Percentiles rank a stretch among this genome's conserved stretches.
Conservation (phyloP, 1,284 basidiomycete species). For the Microbotryum lychnidis-dioicae region DNA sequence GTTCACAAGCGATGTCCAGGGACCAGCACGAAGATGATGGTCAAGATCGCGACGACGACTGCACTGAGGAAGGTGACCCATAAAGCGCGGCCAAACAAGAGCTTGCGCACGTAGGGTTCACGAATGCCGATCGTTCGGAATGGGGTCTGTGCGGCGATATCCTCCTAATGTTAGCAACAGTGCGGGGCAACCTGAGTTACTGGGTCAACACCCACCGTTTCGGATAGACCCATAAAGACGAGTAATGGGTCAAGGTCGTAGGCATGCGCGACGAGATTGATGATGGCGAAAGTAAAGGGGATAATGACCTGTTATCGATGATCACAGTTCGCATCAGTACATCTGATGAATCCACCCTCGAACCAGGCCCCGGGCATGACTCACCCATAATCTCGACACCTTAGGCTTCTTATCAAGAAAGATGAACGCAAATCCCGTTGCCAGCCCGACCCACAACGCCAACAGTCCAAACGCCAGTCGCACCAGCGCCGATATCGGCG, state of each 20-base stretch:
- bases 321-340: slow-evolving; percentile 23
- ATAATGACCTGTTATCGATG: slow-evolving; percentile 64
- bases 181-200: neutral
- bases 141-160: slow-evolving; percentile 48
- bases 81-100: slow-evolving; percentile 71
- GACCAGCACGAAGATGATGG: slow-evolving; percentile 82
- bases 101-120: slow-evolving; percentile 84
- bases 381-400: slow-evolving; percentile 83
- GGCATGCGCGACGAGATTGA: slow-evolving; percentile 85
- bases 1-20: slow-evolving; percentile 69
- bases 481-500: slow-evolving; percentile 77
- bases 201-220: slow-evolving; percentile 50
- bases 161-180: neutral
- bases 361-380: slow-evolving; percentile 41
- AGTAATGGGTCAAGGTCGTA: slow-evolving; percentile 89
- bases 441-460: slow-evolving; percentile 83
- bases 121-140: slow-evolving; percentile 82
- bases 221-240: slow-evolving; percentile 70
- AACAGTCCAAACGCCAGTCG: slow-evolving; percentile 70
- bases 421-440: slow-evolving; percentile 80
- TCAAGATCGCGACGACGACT: slow-evolving; percentile 62
- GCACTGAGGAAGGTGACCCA: slow-evolving; percentile 50
- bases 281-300: slow-evolving; percentile 81
- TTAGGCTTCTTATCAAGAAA: slow-evolving; percentile 88
- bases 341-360: neutral